Percentiles rank a stretch among this genome's conserved stretches.
These are phyloP conservation scores for Penicillium sp. DNA, from an alignment of 2,329 filamentous ascomycete species.

Conservation along the genomic window DNA sequence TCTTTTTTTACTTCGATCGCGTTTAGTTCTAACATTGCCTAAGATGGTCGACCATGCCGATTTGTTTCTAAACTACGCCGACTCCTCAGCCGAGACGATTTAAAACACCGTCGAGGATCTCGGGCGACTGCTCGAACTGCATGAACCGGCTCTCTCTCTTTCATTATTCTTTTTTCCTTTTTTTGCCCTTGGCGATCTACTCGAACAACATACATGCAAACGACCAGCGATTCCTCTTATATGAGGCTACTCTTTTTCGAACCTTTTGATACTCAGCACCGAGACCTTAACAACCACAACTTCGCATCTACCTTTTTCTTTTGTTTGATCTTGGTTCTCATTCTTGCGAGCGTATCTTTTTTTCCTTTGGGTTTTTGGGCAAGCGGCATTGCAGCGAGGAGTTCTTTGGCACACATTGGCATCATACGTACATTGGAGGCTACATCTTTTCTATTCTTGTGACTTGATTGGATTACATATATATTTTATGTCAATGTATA, in stretches of 20 bases:
- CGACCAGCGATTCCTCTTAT: neutral
- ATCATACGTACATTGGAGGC: neutral
- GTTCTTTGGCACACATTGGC: slow-evolving; percentile 1
- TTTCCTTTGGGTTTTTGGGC: neutral
- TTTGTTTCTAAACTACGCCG: slow-evolving; percentile 35
- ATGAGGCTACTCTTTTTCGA: neutral
- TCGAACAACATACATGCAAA: neutral
- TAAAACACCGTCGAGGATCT: slow-evolving; percentile 25
- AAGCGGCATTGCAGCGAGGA: slow-evolving; percentile 4
- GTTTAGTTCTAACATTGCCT: slow-evolving; percentile 12
- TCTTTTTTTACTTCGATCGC: slow-evolving; percentile 7
- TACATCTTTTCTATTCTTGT: neutral
- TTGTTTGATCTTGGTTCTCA: neutral
- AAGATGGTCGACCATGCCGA: slow-evolving; percentile 28
- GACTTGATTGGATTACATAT: neutral
- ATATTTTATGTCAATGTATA: neutral
- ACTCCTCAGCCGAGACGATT: slow-evolving; percentile 34
- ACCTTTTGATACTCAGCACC: neutral
- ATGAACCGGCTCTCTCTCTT: slow-evolving; percentile 3
- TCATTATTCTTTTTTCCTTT: neutral
- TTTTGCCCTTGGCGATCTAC: neutral
- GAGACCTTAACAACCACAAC: neutral
- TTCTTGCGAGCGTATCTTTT: neutral
- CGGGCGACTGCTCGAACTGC: slow-evolving; percentile 12
- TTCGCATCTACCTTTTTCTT: neutral